Percentiles rank a stretch among this genome's conserved stretches.
Conservation (phyloP, 2,329 filamentous ascomycete species). For the Scolecobasidium constrictum region DNA sequence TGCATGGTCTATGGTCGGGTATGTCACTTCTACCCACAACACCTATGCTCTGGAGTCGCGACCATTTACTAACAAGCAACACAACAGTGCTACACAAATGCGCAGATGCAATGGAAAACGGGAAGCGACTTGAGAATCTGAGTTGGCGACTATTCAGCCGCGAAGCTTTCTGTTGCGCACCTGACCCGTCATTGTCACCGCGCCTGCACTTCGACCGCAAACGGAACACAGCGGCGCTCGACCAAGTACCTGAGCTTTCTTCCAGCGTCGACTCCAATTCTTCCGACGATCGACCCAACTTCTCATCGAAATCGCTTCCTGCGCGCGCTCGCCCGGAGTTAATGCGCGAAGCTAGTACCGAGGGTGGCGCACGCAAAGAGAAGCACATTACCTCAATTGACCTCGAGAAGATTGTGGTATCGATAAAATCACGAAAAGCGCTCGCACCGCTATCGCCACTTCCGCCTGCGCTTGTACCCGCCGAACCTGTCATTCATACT, state of each 20-base stretch:
- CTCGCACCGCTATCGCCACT: conserved; percentile 44
- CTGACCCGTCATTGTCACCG: conserved; percentile 27
- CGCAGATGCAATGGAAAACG: conserved; percentile 87
- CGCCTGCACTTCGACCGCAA: conserved; percentile 11
- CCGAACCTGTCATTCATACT: conserved; percentile 1
- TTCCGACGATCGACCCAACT: conserved; percentile 26
- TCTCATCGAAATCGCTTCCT: conserved; percentile 33
- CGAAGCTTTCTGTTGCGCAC: conserved; percentile 81
- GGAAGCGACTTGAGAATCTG: conserved; percentile 83
- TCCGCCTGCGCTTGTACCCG: conserved; percentile 25
- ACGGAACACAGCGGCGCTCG: conserved; percentile 15
- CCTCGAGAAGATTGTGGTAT: conserved; percentile 86
- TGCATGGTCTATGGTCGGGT: conserved; percentile 98
- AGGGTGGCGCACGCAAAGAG: conserved; percentile 59
- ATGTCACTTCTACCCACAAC: too few species aligned
- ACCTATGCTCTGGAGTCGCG: too few species aligned
- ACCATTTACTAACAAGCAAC: too few species aligned
- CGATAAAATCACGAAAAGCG: conserved; percentile 74
- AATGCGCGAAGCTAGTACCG: conserved; percentile 59
- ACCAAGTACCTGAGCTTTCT: conserved; percentile 32
- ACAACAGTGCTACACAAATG: conserved; percentile 90
- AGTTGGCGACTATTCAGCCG: conserved; percentile 94
- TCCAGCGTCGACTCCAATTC: conserved; percentile 36
- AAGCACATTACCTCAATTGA: conserved; percentile 89
- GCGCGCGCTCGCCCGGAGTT: conserved; percentile 54